These are phyloP conservation scores for Salvia rosmarinus DNA, from an alignment of 257 asterid species.

Conservation along the genomic window DNA sequence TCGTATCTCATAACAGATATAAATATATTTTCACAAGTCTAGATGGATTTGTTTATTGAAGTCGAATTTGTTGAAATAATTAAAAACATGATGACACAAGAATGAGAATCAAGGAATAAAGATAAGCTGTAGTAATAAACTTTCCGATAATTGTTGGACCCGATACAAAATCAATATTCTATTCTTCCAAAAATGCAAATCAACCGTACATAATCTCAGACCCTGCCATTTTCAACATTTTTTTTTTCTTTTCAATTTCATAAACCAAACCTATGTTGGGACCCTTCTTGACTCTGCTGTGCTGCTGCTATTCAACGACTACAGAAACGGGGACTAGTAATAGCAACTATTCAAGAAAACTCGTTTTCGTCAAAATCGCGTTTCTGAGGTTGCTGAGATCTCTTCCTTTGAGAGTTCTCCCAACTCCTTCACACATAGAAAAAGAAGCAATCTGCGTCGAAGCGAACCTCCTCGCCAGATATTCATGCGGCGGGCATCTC, in stretches of 20 bases:
- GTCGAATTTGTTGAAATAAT: not conserved
- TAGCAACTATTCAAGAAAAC: conserved; percentile 56
- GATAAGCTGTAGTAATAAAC: not conserved
- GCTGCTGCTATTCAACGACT: too few relatives aligned
- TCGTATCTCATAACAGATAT: too few relatives aligned
- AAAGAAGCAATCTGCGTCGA: conserved; percentile 48
- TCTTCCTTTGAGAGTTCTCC: conserved; percentile 77
- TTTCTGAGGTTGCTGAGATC: conserved; percentile 63
- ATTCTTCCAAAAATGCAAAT: conserved; percentile 8
- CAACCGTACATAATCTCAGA: conserved; percentile 30
- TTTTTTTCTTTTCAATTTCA: not conserved
- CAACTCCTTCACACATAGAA: conserved; percentile 78
- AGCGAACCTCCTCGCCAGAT: conserved; percentile 51
- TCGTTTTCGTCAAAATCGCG: conserved; percentile 62
- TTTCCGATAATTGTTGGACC: not conserved
- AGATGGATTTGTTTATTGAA: too few relatives aligned
- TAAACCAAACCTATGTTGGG: not conserved
- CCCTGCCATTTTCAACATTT: not conserved
- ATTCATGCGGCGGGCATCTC: conserved; percentile 65
- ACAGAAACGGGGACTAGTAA: not conserved
- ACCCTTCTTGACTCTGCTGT: not conserved
- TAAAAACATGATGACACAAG: not conserved
- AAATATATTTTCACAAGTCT: too few relatives aligned
- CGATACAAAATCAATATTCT: not conserved
- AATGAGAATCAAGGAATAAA: not conserved